phyloP scores from a whole-genome alignment of 306 rosid genomes.

The Vigna unguiculata region DNA sequence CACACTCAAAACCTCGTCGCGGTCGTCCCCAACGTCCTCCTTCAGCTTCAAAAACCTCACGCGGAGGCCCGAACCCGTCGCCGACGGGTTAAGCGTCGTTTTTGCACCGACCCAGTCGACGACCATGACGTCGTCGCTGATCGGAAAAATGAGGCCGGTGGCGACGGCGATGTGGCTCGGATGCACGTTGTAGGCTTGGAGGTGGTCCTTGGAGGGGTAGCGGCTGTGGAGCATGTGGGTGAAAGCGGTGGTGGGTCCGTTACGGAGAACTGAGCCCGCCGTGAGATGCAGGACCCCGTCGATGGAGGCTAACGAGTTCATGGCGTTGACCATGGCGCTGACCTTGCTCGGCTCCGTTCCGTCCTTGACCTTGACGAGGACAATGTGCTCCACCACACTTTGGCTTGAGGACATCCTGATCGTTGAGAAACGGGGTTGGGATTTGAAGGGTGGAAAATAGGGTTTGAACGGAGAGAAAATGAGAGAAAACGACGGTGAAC shows the following conservation, averaged over 20 bases:
- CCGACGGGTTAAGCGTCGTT: not conserved
- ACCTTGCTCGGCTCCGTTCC: conserved; percentile 59
- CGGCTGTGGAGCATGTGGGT: conserved; percentile 85
- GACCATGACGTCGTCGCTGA: conserved; percentile 69
- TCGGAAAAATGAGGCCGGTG: conserved; percentile 57
- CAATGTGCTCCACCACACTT: conserved; percentile 68
- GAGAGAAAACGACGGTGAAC: not conserved
- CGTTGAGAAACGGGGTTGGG: not conserved
- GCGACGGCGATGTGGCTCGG: conserved; percentile 62
- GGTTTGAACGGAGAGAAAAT: not conserved
- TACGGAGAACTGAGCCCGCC: conserved; percentile 60
- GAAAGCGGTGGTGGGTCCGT: conserved; percentile 50
- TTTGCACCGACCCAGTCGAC: conserved; percentile 68
- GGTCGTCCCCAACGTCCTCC: conserved; percentile 38
- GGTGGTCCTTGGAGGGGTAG: conserved; percentile 62
- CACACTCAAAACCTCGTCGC: conserved; percentile 55
- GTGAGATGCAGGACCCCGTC: conserved; percentile 60
- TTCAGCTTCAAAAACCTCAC: conserved; percentile 66
- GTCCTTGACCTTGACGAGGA: conserved; percentile 70
- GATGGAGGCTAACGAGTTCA: conserved; percentile 56
- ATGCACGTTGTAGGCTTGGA: conserved; percentile 52
- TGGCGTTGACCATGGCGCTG: conserved; percentile 23
- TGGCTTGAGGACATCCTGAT: conserved; percentile 49
- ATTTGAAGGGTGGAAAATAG: not conserved
- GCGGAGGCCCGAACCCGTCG: conserved; percentile 56